Conservation (phyloP, 352 stramenopile genomes). For the Pythium scleroteichum region DNA sequence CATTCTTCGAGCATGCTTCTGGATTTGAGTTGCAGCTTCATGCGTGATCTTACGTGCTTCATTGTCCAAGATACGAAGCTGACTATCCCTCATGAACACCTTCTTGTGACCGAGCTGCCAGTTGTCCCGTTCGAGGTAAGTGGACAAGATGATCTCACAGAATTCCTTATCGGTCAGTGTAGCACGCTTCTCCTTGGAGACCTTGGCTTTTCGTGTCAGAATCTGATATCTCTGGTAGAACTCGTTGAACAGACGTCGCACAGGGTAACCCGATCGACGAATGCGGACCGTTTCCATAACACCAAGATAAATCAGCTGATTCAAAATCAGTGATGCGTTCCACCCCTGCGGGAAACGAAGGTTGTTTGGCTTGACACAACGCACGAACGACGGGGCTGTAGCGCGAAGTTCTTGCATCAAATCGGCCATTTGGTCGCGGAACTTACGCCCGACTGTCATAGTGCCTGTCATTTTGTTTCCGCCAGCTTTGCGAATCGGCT, state of each 20-base stretch:
- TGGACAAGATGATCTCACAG: slow-evolving; percentile 81
- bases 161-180: slow-evolving; percentile 75
- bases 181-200: slow-evolving; percentile 51
- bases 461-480: slow-evolving; percentile 89
- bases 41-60: slow-evolving; percentile 86
- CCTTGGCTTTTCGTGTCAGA: slow-evolving; percentile 62
- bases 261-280: slow-evolving; percentile 83
- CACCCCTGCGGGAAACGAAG: slow-evolving; percentile 82
- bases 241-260: slow-evolving; percentile 83
- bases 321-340: slow-evolving; percentile 86
- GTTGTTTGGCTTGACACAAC: slow-evolving; percentile 93
- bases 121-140: slow-evolving; percentile 75
- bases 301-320: slow-evolving; percentile 88
- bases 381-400: slow-evolving; percentile 87
- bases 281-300: slow-evolving; percentile 92
- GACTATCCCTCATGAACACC: slow-evolving; percentile 85
- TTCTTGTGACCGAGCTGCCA: slow-evolving; percentile 90
- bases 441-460: slow-evolving; percentile 89
- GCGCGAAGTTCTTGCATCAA: slow-evolving; percentile 85
- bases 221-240: slow-evolving; percentile 90
- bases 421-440: slow-evolving; percentile 88
- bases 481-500: slow-evolving; percentile 69
- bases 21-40: slow-evolving; percentile 71
- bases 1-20: slow-evolving; percentile 73
- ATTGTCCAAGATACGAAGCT: slow-evolving; percentile 82